Evolutionary conservation across 2,329 filamentous ascomycete genomes (phyloP), one percentile per base, ranked within the genome.

Genomic region (Cercospora canescens): DNA sequence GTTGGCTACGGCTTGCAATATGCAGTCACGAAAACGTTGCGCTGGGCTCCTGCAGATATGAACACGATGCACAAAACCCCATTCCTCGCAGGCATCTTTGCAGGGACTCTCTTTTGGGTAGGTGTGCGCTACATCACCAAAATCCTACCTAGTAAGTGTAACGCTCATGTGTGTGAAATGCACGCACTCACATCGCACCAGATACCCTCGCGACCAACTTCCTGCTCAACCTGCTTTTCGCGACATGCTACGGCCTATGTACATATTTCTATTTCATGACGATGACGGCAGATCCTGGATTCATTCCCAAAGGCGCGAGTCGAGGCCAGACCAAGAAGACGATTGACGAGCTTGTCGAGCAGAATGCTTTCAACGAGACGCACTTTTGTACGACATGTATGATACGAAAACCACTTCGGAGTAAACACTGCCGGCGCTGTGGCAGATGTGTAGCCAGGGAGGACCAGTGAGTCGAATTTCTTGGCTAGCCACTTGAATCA

Each of bases 371-470:
- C 77, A 94, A 99, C 76, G 94, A 97, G 76, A 84, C 89, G 67
- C 94, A 97, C 77, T 99, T 98, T 75, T 99, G 95, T 78, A 89
- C 96, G 30, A 88, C 88, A 56, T 99, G 95, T 81, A 96, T 98
- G 94, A 92, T 96, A 72, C 88, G 94, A 62, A 94, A 91, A 71
- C 95, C 95, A 3, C 81, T 99, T 67, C 88, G 95, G 71, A 97
- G 94, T 81, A 99, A 98, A 83, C 95, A 99, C 80, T 99, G 95
- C 81, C 91, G 90, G 76, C 87, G 92, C 67, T 99, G 95, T 78
- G 88, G 91, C 74, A 91, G 94, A 70, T 99, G 95, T 77, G 92
- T 99, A 62, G 93, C 94, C 62, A 96, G 96, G 79, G 93, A 97
- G 80, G 95, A 99, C 76, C 95, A 99, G 93, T 96, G 81, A 85